Conservation (phyloP, 2,329 filamentous ascomycete species). For the Pseudomassariella vexata region DNA sequence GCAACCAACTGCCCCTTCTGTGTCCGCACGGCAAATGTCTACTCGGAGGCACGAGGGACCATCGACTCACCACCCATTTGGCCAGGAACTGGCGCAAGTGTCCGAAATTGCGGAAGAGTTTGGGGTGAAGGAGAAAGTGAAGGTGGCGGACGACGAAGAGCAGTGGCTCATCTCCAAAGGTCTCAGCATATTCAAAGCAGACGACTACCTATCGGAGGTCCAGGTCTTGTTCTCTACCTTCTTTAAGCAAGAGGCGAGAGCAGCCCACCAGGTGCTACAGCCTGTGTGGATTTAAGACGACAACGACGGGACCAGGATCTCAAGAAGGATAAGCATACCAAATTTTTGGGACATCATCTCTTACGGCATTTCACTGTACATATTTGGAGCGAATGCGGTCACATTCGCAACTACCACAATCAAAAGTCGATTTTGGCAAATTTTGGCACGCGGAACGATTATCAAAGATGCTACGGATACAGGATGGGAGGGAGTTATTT, state of each 20-base stretch:
- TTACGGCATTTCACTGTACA: constrained; percentile 25
- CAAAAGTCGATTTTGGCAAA: too few relatives aligned
- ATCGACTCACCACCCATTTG: constrained; percentile 60
- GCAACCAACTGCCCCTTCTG: constrained; percentile 15
- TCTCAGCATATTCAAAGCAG: constrained; percentile 66
- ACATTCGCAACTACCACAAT: background rate
- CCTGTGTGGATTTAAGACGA: constrained; percentile 43
- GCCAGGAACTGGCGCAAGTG: constrained; percentile 83
- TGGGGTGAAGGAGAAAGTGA: constrained; percentile 52
- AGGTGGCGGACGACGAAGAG: constrained; percentile 69
- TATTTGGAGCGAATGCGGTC: constrained; percentile 17
- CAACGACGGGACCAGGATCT: constrained; percentile 2
- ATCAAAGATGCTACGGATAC: constrained; percentile 6
- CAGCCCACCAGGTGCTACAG: too few relatives aligned
- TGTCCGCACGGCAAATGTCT: constrained; percentile 15
- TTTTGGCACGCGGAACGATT: too few relatives aligned
- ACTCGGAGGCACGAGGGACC: constrained; percentile 18
- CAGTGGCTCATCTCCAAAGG: constrained; percentile 63
- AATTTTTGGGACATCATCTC: constrained; percentile 8
- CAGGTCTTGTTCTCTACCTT: constrained; percentile 60
- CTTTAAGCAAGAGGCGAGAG: constrained; percentile 36
- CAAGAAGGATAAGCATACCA: background rate
- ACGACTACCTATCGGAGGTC: constrained; percentile 82
- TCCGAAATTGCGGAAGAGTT: constrained; percentile 92
- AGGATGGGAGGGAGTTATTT: constrained; percentile 1